phyloP scores from a whole-genome alignment of 768 basidiomycete species.

The Clathrus columnatus region DNA sequence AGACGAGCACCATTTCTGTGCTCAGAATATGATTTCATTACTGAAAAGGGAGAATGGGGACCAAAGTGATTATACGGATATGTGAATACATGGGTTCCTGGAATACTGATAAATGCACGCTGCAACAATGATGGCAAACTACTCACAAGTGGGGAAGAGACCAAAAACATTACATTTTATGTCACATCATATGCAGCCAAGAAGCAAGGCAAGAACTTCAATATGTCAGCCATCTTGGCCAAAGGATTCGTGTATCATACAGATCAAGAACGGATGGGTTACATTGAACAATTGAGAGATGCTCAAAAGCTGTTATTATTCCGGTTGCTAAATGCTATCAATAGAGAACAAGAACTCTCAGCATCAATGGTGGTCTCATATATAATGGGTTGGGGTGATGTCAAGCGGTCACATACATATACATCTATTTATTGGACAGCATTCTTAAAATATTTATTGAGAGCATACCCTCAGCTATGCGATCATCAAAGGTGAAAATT shows the following conservation, averaged over 20 bases:
- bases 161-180: constrained; percentile 28
- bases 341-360: constrained; percentile 29
- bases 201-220: constrained; percentile 26
- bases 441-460: constrained; percentile 16
- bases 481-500: too few species aligned
- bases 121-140: constrained; percentile 39
- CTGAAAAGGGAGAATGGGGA: constrained; percentile 15
- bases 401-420: constrained; percentile 29
- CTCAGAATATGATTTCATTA: constrained; percentile 9
- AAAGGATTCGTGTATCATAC: constrained; percentile 24
- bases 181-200: constrained; percentile 28
- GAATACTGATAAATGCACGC: constrained; percentile 15
- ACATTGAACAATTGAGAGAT: constrained; percentile 19
- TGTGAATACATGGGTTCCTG: constrained; percentile 22
- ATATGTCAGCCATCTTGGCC: constrained; percentile 29
- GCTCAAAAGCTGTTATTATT: constrained; percentile 25
- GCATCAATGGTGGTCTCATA: constrained; percentile 33
- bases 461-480: constrained; percentile 20
- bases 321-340: constrained; percentile 24
- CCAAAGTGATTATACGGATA: constrained; percentile 11
- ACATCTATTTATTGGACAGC: constrained; percentile 26
- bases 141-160: constrained; percentile 27
- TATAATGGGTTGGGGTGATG: constrained; percentile 38
- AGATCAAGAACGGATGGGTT: neutral
- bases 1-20: constrained; percentile 18